Evolutionary conservation across 495 filamentous ascomycete genomes (phyloP), one percentile per base, ranked within the genome.

Genomic region (Lophiotrema nucula): DNA sequence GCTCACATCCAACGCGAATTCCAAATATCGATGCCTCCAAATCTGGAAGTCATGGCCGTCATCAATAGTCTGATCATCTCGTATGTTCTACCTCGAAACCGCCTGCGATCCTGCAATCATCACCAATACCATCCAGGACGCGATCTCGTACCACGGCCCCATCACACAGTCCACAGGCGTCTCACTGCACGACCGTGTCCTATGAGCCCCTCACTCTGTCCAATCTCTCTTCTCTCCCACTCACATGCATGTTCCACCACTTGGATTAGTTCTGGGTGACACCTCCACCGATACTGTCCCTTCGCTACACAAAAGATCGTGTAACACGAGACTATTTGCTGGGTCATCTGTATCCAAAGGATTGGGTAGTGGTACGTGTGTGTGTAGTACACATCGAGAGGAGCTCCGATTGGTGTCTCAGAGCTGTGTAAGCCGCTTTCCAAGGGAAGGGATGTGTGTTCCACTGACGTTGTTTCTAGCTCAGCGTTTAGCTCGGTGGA

Each of bases 341-440:
- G 1, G 27, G 22, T 4, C 12, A 15, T n/a, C 39, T 47, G 27
- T 5, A 19, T 35, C 24, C 35, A 8, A 24, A 24, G 49, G 23
- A 41, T 33, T 22, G 23, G 6, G 11, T 26, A 16, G 55, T 51
- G 19, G 16, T 19, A 47, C 56, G 18, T 16, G 21, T 24, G 12
- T 24, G 48, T 60, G 56, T 13, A 27, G n/a, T n/a, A 60, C 56
- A 5, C 13, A 1, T 23, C 8, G 42, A 28, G 49, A 43, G 42
- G 31, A 38, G 43, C 50, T 60, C 58, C 58, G 58, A 60, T 60
- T 60, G 49, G 58, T 60, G 58, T 60, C 50, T 54, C 58, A 53
- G 49, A 31, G 33, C 12, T 23, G 28, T 28, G 5, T 18, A 15
- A 26, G 41, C 22, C 18, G 6, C 11, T 22, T 42, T 42, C 58